Evolutionary conservation across 208 protist genomes (phyloP).

Genomic region (Novymonas esmeraldas): DNA sequence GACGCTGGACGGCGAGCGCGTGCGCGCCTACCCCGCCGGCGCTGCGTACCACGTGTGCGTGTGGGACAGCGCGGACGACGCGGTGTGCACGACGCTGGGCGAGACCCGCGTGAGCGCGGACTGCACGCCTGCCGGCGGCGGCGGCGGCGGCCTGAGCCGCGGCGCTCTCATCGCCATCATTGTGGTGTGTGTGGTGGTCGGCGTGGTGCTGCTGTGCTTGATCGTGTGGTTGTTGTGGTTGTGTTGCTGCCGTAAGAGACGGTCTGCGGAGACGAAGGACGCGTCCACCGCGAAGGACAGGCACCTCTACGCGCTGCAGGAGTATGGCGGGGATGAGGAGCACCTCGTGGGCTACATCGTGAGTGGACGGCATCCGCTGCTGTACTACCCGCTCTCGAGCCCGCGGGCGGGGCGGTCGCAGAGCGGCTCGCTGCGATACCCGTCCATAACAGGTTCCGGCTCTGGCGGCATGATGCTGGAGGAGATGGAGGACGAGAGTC

Average conservation of each 20-base stretch:
- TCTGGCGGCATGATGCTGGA: conserved; percentile 19
- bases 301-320: conserved; percentile 33
- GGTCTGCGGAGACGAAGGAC: no score
- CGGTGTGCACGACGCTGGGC: conserved; percentile 56
- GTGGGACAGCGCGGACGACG: conserved; percentile 43
- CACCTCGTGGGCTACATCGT: conserved; percentile 28
- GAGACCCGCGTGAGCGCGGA: conserved; percentile 31
- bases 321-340: conserved; percentile 15
- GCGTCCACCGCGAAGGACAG: conserved; percentile 21
- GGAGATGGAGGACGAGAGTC: conserved; percentile 54
- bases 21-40: conserved; percentile 26
- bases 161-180: conserved; percentile 43
- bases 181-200: conserved; percentile 35
- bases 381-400: conserved; percentile 37
- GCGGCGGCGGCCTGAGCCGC: conserved; percentile 29
- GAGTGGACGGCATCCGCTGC: conserved; percentile 32
- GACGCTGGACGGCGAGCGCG: conserved; percentile 24
- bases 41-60: conserved; percentile 57
- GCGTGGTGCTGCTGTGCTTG: conserved; percentile 24
- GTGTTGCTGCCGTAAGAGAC: no score
- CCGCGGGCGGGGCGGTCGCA: background rate
- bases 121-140: conserved; percentile 23
- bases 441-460: conserved; percentile 7
- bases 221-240: no score
- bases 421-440: conserved; percentile 1